Conservation (phyloP, 2,329 filamentous ascomycete species). For the Neophaeococcomyces mojaviensis region DNA sequence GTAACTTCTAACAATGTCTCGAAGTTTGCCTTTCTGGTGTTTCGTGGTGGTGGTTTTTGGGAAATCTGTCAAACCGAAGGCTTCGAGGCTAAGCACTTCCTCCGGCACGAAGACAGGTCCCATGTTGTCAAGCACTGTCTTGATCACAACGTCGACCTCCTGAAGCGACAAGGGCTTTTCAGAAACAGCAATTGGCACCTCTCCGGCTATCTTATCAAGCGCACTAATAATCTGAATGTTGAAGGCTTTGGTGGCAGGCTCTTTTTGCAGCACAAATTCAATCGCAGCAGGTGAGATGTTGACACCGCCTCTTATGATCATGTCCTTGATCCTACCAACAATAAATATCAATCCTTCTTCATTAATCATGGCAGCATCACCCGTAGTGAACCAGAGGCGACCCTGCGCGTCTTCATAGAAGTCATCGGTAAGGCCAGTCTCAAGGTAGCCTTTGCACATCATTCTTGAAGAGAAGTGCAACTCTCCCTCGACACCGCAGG, state of each 20-base stretch:
- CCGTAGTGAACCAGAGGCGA: constrained; percentile 76
- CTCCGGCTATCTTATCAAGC: constrained; percentile 75
- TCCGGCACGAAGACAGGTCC: constrained; percentile 10
- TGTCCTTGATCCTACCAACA: constrained; percentile 59
- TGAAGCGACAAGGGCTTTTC: constrained; percentile 40
- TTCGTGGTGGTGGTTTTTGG: constrained; percentile 4
- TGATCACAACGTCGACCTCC: constrained; percentile 55
- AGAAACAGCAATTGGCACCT: constrained; percentile 75
- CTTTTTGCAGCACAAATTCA: constrained; percentile 73
- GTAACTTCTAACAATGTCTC: background rate
- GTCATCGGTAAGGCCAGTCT: background rate
- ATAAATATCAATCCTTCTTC: constrained; percentile 70
- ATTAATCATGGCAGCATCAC: constrained; percentile 81
- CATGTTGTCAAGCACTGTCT: constrained; percentile 40
- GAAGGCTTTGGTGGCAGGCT: constrained; percentile 49
- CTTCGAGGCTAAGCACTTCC: constrained; percentile 2
- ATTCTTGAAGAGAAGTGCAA: background rate
- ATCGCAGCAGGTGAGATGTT: constrained; percentile 92
- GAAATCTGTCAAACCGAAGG: constrained; percentile 1
- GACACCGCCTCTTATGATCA: constrained; percentile 89
- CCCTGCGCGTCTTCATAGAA: constrained; percentile 28
- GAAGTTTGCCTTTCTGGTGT: background rate
- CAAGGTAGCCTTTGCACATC: constrained; percentile 1
- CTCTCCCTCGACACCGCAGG: background rate
- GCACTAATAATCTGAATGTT: constrained; percentile 78